phyloP scores from a whole-genome alignment of 2,329 filamentous ascomycete genomes.

The Botrytis squamosa region DNA sequence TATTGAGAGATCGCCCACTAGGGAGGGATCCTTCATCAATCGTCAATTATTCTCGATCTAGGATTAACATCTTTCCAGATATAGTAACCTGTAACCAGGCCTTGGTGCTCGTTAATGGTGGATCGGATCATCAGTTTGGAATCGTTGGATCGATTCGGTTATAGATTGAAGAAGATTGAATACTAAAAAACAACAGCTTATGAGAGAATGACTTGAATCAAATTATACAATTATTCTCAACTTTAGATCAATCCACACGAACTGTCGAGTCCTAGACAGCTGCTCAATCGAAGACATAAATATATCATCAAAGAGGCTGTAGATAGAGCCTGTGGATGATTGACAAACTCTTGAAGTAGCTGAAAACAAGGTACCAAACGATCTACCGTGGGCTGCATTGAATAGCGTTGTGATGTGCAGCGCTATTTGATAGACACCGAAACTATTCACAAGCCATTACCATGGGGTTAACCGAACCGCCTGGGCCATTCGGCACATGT shows the following conservation, averaged over 20 bases:
- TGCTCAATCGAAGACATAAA: not conserved
- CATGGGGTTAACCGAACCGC: not conserved
- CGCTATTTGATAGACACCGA: not conserved
- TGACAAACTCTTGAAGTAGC: not conserved
- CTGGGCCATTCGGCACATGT: not conserved
- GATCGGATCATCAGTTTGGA: not conserved
- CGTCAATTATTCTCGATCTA: not conserved
- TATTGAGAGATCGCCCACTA: not conserved
- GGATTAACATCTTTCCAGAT: not conserved
- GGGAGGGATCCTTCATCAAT: not conserved
- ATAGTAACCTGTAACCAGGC: not conserved
- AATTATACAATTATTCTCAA: not conserved
- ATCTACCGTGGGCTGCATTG: not conserved
- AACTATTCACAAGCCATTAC: not conserved
- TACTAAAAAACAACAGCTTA: not conserved
- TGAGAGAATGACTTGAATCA: fast-evolving
- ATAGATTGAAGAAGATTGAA: not conserved
- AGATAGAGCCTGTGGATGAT: not conserved
- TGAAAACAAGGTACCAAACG: not conserved
- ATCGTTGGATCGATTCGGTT: not conserved
- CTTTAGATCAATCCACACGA: not conserved
- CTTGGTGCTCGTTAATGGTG: not conserved
- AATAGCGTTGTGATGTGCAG: slow-evolving; percentile 6
- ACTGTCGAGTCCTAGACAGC: not conserved
- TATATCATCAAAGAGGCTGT: not conserved